These are phyloP conservation scores for Pestalotiopsis sp. DNA, from an alignment of 2,329 filamentous ascomycete species.

Conservation along the genomic window DNA sequence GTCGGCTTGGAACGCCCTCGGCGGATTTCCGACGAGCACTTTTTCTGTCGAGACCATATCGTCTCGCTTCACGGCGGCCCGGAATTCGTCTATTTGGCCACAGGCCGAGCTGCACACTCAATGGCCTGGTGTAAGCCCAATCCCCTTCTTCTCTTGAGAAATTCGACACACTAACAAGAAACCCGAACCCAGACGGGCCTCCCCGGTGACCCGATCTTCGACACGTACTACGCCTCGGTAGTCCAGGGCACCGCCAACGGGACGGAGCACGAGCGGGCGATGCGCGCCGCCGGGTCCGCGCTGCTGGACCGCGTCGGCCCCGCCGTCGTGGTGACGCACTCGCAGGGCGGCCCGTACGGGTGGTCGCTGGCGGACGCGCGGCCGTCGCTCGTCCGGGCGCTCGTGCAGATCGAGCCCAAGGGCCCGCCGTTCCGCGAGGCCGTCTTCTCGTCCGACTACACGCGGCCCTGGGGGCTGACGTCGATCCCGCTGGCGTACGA, in stretches of 20 bases:
- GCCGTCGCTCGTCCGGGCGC: constrained; percentile 9
- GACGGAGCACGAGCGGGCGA: constrained; percentile 11
- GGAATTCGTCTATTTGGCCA: constrained; percentile 8
- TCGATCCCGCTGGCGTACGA: constrained; percentile 29
- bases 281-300: constrained; percentile 5
- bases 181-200: background rate
- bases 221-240: constrained; percentile 14
- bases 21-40: background rate
- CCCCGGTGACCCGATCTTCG: constrained; percentile 17
- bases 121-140: constrained; percentile 16
- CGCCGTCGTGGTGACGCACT: constrained; percentile 15
- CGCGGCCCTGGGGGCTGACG: constrained; percentile 30
- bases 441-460: constrained; percentile 19
- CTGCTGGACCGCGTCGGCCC: constrained; percentile 12
- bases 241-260: constrained; percentile 13
- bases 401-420: constrained; percentile 15
- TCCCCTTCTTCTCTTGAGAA: background rate
- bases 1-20: constrained; percentile 28
- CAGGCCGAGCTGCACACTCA: constrained; percentile 18
- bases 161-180: background rate
- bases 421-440: constrained; percentile 23
- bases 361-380: constrained; percentile 17
- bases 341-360: constrained; percentile 10
- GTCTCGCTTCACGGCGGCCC: constrained; percentile 13
- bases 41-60: constrained; percentile 13